Percentiles rank a stretch among this genome's conserved stretches.
Evolutionary conservation across 192 early-diverging fungal genomes (phyloP).

Genomic region (Mortierella antarctica): DNA sequence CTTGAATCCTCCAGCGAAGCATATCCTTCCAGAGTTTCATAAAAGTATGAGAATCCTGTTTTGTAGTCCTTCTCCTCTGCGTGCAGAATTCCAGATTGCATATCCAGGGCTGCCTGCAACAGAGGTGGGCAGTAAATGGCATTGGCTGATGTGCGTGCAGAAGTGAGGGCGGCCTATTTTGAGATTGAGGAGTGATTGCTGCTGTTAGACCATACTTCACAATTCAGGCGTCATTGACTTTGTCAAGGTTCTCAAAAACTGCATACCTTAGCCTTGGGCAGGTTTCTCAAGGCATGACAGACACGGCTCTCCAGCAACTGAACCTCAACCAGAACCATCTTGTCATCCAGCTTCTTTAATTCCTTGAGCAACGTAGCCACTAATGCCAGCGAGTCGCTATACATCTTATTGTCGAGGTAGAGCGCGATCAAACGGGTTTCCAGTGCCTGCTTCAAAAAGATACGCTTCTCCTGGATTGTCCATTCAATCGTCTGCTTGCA

Average conservation of each 20-base stretch:
- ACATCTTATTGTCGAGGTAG: slow-evolving; percentile 95
- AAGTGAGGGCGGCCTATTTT: slow-evolving; percentile 88
- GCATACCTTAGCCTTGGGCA: slow-evolving; percentile 89
- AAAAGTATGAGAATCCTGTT: slow-evolving; percentile 97
- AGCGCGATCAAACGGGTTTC: slow-evolving; percentile 93
- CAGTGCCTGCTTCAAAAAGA: slow-evolving; percentile 94
- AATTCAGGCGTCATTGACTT: background rate
- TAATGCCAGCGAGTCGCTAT: slow-evolving; percentile 88
- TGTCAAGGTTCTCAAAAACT: background rate
- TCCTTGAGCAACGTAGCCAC: slow-evolving; percentile 90
- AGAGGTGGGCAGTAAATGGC: slow-evolving; percentile 97
- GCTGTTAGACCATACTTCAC: too few relatives aligned
- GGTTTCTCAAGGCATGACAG: slow-evolving; percentile 91
- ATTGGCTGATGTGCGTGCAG: slow-evolving; percentile 96
- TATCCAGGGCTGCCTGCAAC: slow-evolving; percentile 94
- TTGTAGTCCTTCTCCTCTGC: slow-evolving; percentile 99
- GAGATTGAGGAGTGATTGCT: background rate
- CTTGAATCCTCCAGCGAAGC: slow-evolving; percentile 88
- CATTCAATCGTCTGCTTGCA: slow-evolving; percentile 97
- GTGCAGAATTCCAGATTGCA: slow-evolving; percentile 98
- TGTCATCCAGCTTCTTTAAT: slow-evolving; percentile 99
- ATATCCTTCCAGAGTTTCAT: slow-evolving; percentile 96
- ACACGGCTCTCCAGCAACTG: slow-evolving; percentile 95
- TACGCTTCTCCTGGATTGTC: slow-evolving; percentile 91
- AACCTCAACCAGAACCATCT: slow-evolving; percentile 97